phyloP scores from a whole-genome alignment of 495 filamentous ascomycete genomes.

The Cairneyella variabilis region DNA sequence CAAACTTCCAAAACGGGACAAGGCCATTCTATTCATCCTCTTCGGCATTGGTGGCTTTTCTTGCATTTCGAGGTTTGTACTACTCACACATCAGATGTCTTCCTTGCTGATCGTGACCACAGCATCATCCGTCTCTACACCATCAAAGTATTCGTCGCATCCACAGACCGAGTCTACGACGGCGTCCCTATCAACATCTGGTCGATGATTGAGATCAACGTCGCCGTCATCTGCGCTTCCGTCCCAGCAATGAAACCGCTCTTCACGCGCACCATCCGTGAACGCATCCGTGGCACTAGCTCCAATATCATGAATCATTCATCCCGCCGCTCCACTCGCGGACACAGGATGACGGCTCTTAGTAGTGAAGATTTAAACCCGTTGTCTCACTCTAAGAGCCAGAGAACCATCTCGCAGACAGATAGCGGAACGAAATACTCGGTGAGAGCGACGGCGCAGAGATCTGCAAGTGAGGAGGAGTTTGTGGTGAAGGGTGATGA shows the following conservation, averaged over 20 bases:
- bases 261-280: neutral
- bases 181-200: constrained; percentile 40
- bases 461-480: neutral
- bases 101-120: constrained; percentile 16
- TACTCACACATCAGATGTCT: constrained; percentile 16
- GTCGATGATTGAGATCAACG: constrained; percentile 38
- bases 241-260: constrained; percentile 1
- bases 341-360: too few species aligned
- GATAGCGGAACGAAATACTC: neutral
- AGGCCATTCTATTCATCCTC: constrained; percentile 41
- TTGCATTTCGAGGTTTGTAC: constrained; percentile 32
- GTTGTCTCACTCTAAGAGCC: too few species aligned
- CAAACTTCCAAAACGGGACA: constrained; percentile 39
- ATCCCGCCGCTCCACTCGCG: too few species aligned
- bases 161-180: constrained; percentile 34
- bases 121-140: constrained; percentile 42
- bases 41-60: constrained; percentile 50
- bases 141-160: constrained; percentile 33
- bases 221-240: constrained; percentile 31
- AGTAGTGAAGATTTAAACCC: too few species aligned
- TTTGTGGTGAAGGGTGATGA: neutral
- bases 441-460: neutral
- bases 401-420: too few species aligned
- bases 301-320: neutral
- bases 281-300: too few species aligned